phyloP scores from a whole-genome alignment of 2,329 filamentous ascomycete species.

The Ceratocystis diversiconidia region DNA sequence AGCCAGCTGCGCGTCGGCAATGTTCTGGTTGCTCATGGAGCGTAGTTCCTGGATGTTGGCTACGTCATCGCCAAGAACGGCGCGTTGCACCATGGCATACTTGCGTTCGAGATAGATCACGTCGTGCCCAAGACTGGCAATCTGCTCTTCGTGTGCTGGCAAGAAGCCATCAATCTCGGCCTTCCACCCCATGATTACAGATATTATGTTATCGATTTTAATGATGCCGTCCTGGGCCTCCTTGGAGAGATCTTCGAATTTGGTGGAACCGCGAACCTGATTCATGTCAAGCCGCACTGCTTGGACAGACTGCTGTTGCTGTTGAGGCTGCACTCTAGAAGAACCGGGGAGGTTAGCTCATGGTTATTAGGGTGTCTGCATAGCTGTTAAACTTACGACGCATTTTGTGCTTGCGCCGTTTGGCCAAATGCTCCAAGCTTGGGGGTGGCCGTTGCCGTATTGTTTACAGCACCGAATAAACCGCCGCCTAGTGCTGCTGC shows the following conservation, averaged over 20 bases:
- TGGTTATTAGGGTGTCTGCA: not conserved
- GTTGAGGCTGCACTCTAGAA: constrained; percentile 11
- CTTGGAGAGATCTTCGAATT: constrained; percentile 79
- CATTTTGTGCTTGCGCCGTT: not conserved
- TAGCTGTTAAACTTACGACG: not conserved
- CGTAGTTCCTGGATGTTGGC: constrained; percentile 50
- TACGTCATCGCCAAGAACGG: constrained; percentile 39
- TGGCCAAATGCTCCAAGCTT: constrained; percentile 10
- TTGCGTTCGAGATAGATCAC: constrained; percentile 37
- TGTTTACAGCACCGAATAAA: constrained; percentile 12
- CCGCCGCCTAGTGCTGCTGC: constrained; percentile 20
- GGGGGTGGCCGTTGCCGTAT: constrained; percentile 2
- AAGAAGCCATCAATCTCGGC: constrained; percentile 59
- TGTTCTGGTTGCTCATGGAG: constrained; percentile 45
- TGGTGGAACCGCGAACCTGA: constrained; percentile 71
- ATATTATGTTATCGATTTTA: constrained; percentile 64
- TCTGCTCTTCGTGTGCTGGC: constrained; percentile 38
- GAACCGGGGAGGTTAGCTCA: not conserved
- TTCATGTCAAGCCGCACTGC: constrained; percentile 66
- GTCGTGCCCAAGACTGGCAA: constrained; percentile 34
- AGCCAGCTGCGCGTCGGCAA: constrained; percentile 53
- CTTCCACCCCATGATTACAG: constrained; percentile 63
- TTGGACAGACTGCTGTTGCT: constrained; percentile 43
- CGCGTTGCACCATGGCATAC: constrained; percentile 32
- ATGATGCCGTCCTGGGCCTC: constrained; percentile 68